These are phyloP conservation scores for Zymoseptoria crescenta DNA, from an alignment of 2,329 filamentous ascomycete genomes.

Conservation along the genomic window DNA sequence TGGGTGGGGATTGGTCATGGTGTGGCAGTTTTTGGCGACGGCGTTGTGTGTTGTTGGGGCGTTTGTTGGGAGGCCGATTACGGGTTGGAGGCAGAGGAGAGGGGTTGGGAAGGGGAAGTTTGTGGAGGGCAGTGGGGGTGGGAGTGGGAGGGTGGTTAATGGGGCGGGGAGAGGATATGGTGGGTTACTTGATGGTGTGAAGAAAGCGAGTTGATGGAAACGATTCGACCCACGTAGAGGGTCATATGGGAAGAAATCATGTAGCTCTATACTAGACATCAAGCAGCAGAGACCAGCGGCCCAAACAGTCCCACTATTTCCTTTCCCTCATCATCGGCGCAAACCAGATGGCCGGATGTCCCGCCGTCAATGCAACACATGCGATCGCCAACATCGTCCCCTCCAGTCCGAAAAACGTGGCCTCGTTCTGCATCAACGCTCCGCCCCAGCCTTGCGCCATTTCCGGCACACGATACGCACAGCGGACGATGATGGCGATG, in stretches of 20 bases:
- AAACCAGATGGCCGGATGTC: constrained; percentile 40
- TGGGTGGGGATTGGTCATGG: constrained; percentile 40
- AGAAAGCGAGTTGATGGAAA: background rate
- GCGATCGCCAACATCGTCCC: constrained; percentile 37
- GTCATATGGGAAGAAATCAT: too few species aligned
- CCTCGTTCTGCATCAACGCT: constrained; percentile 10
- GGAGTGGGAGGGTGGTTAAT: background rate
- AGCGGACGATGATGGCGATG: constrained; percentile 12
- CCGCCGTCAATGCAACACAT: constrained; percentile 33
- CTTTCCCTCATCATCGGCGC: background rate
- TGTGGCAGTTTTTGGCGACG: constrained; percentile 60
- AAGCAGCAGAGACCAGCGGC: too few species aligned
- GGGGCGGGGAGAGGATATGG: background rate
- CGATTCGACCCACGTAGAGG: too few species aligned
- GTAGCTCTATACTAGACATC: too few species aligned
- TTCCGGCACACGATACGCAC: constrained; percentile 17
- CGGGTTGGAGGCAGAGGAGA: constrained; percentile 14
- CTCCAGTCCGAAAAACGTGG: constrained; percentile 16
- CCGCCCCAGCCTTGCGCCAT: constrained; percentile 15
- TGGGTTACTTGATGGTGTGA: background rate
- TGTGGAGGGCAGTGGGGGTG: background rate
- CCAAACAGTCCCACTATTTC: background rate
- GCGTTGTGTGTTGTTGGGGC: constrained; percentile 56
- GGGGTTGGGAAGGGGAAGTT: background rate
- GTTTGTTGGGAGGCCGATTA: constrained; percentile 43